Evolutionary conservation across 202 grass and related monocot species (phyloP), one percentile per base, ranked within the genome.

Genomic region (Eragrostis tef): DNA sequence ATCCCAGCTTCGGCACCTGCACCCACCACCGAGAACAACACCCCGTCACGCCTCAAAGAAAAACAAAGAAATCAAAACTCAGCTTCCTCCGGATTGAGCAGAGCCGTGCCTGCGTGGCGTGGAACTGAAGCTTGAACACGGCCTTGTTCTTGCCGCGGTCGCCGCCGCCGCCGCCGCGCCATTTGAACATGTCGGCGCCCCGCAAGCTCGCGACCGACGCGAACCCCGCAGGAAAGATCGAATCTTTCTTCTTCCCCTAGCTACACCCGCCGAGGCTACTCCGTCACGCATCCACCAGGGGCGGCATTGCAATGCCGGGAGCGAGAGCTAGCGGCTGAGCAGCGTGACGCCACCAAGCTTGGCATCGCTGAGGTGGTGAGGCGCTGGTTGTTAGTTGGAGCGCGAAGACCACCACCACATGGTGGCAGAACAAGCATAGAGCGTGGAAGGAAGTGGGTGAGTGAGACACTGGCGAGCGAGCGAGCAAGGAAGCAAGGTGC

Each of bases 91-190:
- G 41, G 58, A 78, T 16, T 0, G 74, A 63, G 25, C 11, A 5
- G 66, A 44, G 41, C 12, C 82, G 58, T 89, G 86, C 95, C 92
- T 95, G 90, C 17, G 92, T 89, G 24, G 87, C 92, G 61, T 93
- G 87, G 80, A 98, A 91, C 80, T 91, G 95, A 46, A 98, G 83
- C 88, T 94, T 98, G 92, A 98, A 98, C 72, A 88, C 77, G 51
- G 85, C 87, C 78, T 91, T 98, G 82, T 77, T 74, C 90, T 85
- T 98, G 89, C 73, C 87, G 83, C 87, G 87, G 73, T 83, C 87
- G 74, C 79, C 76, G 41, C 70, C 49, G 49, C 62, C 78, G 74
- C 86, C 93, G 60, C 95, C 79, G 88, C 80, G 90, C 82, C 85
- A 85, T 81, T 88, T 98, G 83, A 98, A 98, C 95, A 98, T 98